Evolutionary conservation across 2,329 filamentous ascomycete species (phyloP), one percentile per base, ranked within the genome.

Genomic region (Coniochaeta sp.): DNA sequence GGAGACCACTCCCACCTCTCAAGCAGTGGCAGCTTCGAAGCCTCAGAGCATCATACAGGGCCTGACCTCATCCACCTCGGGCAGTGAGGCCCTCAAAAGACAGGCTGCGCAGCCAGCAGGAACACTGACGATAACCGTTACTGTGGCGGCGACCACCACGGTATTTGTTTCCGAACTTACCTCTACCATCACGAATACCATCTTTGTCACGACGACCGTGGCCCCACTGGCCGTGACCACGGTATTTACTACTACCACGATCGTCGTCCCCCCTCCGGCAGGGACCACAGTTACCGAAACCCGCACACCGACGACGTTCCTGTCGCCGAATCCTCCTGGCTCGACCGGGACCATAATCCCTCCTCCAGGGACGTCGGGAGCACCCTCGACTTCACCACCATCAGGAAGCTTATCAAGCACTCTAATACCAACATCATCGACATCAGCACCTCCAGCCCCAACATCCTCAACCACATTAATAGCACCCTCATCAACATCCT

Each of bases 161-260:
- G 2, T 64, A 12, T 61, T 47, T 17, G 57, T 56, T 19, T 57
- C 61, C 2, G 61, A 58, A 19, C 26, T 36, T 7, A 36, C 43
- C 14, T 19, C 44, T 14, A 61, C 58, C n/a, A 44, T 62, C 17
- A 54, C 31, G 33, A 64, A 63, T 3, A 63, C 62, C n/a, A 26
- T 62, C 12, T 64, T 65, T 26, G 62, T 65, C 0, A 63, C 64
- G 8, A 52, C 62, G 9, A 66, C 64, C 3, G 28, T 61, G 14
- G 63, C 31, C 0, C 64, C 62, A 16, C 62, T 52, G 0, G 59
- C 62, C 1, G 63, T 61, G 11, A 62, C 59, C 11, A 66, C 63
- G n/a, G 22, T 54, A 14, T 59, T 61, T 14, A 31, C 58, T 22
- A 65, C 63, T 6, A 36, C 60, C 0, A 60, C 62, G 2, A 54